Conservation (phyloP, 2,329 filamentous ascomycete genomes). For the Cercospora beticola region DNA sequence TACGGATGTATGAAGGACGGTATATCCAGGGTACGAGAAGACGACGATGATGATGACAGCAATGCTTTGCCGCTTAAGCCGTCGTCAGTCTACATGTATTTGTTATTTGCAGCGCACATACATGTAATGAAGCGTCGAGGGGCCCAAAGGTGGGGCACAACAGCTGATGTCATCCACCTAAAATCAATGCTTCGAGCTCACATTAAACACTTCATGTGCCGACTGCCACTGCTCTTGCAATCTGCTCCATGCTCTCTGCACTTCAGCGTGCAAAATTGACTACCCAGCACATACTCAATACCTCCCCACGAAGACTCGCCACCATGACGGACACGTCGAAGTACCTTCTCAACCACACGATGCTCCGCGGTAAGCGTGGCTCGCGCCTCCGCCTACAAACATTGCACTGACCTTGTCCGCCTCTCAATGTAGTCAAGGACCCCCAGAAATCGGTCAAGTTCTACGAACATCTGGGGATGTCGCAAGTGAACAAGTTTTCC, state of each 20-base stretch:
- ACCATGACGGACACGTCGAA: conserved; percentile 60
- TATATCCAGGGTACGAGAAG: not conserved
- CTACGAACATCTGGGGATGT: conserved; percentile 91
- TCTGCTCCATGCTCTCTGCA: conserved; percentile 13
- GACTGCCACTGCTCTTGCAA: not conserved
- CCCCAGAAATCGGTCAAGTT: conserved; percentile 81
- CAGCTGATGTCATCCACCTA: not conserved
- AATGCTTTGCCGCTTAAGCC: not conserved
- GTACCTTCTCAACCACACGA: conserved; percentile 66
- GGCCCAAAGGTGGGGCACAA: not conserved
- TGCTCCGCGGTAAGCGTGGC: conserved; percentile 27
- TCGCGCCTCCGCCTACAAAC: not conserved
- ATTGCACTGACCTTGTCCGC: conserved; percentile 58
- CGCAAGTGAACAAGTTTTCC: conserved; percentile 73
- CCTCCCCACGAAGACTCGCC: conserved; percentile 35
- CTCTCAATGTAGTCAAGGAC: conserved; percentile 73
- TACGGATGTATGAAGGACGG: not conserved
- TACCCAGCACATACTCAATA: conserved; percentile 7
- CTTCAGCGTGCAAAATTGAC: conserved; percentile 16
- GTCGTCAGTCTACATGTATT: not conserved
- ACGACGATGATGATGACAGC: not conserved
- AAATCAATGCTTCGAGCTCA: not conserved
- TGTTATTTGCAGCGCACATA: not conserved
- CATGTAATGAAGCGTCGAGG: not conserved
- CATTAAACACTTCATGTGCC: not conserved